These are phyloP conservation scores for Aurantiochytrium sp. DNA, from an alignment of 108 stramenopile species.

Conservation along the genomic window DNA sequence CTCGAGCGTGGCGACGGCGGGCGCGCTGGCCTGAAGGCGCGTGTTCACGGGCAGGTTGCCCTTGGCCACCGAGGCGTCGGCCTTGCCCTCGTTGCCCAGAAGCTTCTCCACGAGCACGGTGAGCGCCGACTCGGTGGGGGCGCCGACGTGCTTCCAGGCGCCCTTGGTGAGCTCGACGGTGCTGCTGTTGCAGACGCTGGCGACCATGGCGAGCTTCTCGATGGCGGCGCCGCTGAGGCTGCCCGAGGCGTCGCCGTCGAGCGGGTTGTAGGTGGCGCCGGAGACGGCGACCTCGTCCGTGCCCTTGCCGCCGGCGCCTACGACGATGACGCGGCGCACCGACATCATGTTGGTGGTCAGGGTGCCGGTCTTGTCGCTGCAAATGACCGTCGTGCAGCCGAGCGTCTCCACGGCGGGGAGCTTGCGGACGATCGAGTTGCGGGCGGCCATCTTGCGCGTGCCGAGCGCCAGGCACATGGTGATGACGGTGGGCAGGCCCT, in stretches of 20 bases:
- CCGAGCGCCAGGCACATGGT: conserved; percentile 89
- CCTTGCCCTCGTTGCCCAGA: not conserved
- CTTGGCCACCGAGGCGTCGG: not conserved
- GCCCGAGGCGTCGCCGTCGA: not conserved
- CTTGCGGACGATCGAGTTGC: conserved; percentile 80
- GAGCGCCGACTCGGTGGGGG: conserved; percentile 92
- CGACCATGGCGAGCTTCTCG: conserved; percentile 63
- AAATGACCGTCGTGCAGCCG: conserved; percentile 88
- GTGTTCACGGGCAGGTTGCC: not conserved
- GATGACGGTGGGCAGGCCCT: conserved; percentile 94
- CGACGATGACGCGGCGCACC: conserved; percentile 65
- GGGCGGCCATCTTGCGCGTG: conserved; percentile 76
- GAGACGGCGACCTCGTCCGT: not conserved
- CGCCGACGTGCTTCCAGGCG: conserved; percentile 70
- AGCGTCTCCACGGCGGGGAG: conserved; percentile 92
- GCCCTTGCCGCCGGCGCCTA: not conserved
- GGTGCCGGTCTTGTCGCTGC: conserved; percentile 97
- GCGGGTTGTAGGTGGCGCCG: not conserved
- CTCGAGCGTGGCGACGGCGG: conserved; percentile 81
- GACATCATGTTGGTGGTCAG: conserved; percentile 97
- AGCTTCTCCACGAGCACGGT: conserved; percentile 85
- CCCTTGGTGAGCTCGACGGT: conserved; percentile 64
- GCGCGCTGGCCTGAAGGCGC: conserved; percentile 46
- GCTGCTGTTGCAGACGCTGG: conserved; percentile 67
- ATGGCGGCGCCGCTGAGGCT: not conserved